Percentiles rank a stretch among this genome's conserved stretches.
Conservation (phyloP, 495 filamentous ascomycete genomes). For the Neurospora intermedia region DNA sequence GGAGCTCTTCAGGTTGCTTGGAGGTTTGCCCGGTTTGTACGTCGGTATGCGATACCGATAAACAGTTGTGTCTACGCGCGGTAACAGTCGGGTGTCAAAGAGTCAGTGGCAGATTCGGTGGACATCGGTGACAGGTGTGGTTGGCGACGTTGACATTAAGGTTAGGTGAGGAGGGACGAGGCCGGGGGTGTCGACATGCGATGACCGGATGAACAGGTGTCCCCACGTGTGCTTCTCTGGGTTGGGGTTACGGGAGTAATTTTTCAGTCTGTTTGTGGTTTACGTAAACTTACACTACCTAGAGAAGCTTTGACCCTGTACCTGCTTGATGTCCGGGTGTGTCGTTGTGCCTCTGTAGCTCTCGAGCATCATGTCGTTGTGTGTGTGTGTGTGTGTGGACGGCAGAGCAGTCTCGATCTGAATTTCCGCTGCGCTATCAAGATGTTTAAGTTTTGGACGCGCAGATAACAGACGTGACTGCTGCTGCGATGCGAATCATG, state of each 20-base stretch:
- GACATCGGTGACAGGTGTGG: background rate
- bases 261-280: too few species aligned
- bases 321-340: too few species aligned
- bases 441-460: background rate
- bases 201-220: background rate
- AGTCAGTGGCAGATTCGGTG: background rate
- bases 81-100: background rate
- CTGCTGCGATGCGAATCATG: background rate
- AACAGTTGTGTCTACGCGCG: background rate
- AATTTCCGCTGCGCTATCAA: background rate
- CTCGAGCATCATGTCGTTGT: too few species aligned
- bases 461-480: background rate
- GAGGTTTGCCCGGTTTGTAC: background rate
- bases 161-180: background rate
- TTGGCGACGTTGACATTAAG: background rate
- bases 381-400: too few species aligned
- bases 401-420: too few species aligned
- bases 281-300: too few species aligned
- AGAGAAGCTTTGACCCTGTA: too few species aligned
- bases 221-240: too few species aligned
- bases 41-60: background rate
- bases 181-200: background rate
- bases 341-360: too few species aligned
- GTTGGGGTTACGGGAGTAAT: too few species aligned
- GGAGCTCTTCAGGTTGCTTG: background rate